phyloP scores from a whole-genome alignment of 192 early-diverging fungal genomes.

The Rhizophlyctis rosea region DNA sequence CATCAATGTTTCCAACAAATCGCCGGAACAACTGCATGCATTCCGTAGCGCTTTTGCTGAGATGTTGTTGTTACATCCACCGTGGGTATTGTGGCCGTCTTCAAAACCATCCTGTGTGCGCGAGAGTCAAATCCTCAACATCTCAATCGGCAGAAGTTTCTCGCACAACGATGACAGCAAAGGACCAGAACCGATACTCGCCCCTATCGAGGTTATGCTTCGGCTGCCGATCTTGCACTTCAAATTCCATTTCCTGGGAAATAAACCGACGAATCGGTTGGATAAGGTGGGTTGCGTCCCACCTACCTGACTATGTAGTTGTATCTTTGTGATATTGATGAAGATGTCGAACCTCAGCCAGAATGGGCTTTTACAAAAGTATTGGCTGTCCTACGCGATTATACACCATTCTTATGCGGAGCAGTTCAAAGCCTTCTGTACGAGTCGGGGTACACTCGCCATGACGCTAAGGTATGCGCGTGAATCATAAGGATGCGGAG shows the following conservation, averaged over 20 bases:
- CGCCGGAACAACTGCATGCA: background rate
- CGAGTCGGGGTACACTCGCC: constrained; percentile 9
- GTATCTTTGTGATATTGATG: too few species aligned
- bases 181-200: background rate
- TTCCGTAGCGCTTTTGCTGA: constrained; percentile 23
- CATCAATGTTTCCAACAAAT: background rate
- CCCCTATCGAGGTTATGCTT: constrained; percentile 27
- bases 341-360: constrained; percentile 7
- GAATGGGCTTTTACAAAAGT: constrained; percentile 31
- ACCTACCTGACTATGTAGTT: too few species aligned
- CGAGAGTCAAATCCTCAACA: too few species aligned
- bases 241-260: constrained; percentile 30
- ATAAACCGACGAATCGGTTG: constrained; percentile 26
- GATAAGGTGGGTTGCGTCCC: constrained; percentile 22
- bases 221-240: constrained; percentile 25
- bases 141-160: too few species aligned
- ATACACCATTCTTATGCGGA: constrained; percentile 22
- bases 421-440: constrained; percentile 21
- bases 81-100: too few species aligned
- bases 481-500: background rate
- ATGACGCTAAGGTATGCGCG: constrained; percentile 24
- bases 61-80: constrained; percentile 13
- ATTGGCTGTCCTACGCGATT: constrained; percentile 18
- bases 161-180: too few species aligned
- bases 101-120: too few species aligned